Base-by-base conservation (phyloP, 805 yeast species). In the Dipodascus albidus region DNA sequence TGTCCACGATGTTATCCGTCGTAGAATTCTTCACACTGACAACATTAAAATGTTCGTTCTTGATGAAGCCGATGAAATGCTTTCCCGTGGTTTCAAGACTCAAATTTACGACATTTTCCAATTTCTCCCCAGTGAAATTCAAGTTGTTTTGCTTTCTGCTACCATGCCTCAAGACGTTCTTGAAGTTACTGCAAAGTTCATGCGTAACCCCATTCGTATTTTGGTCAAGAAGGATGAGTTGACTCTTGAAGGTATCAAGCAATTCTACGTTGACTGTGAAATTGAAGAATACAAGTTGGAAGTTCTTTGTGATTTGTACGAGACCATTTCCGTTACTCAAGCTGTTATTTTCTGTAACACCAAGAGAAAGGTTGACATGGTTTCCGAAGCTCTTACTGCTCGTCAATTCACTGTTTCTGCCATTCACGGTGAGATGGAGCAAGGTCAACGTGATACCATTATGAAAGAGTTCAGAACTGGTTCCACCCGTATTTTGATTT, bases 311-410 rank as follows among this genome's bases (percentile, higher is more conserved):
- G 99, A 91, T 73, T 73, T 91, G 64, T 93, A 93, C 74, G 98
- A 91, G 73, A 87, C 97, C 23, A 76, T 91, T 65, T 86, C 97
- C 22, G 89, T 93, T 62, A 88, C 98, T 54, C 99, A 91, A 74
- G 96, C 97, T 54, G 98, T 91, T 58, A 91, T 91, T 59, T 91
- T 91, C 80, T 93, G 98, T 75, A 91, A 91, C 78, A 90, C 97
- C 61, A 87, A 87, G 71, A 77, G 86, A 63, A 90, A 90, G 74
- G 98, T 93, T 60, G 96, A 91, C 74, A 83, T 81, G 82, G 79
- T 91, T 61, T 79, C 91, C 55, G 80, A 81, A 59, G 80, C 82
- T 64, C 77, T 91, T 72, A 75, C 76, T 61, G 84, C 79, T 60
- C 78, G 84, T 62, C 85, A 89, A 71, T 93, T 91, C 73, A 87